Evolutionary conservation across 2,329 filamentous ascomycete species (phyloP).

Genomic region (Nectriaceae sp.): DNA sequence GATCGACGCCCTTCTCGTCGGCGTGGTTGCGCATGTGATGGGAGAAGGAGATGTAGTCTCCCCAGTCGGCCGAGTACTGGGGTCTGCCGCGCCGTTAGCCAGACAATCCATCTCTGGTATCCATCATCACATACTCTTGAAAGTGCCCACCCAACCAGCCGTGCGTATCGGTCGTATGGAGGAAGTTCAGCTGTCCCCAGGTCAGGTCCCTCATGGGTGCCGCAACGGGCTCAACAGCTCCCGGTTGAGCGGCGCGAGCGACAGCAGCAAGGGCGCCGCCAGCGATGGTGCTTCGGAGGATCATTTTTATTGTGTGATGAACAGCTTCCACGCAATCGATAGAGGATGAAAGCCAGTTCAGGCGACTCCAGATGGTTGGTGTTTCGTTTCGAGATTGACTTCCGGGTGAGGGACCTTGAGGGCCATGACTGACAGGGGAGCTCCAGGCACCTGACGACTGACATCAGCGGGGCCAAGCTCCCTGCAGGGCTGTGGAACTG

Average conservation of each 20-base stretch:
- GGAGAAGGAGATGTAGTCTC: constrained; percentile 94
- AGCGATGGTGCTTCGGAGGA: constrained; percentile 26
- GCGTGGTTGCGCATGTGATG: constrained; percentile 78
- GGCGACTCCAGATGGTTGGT: constrained; percentile 9
- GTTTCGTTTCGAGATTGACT: too few relatives aligned
- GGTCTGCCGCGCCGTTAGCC: constrained; percentile 52
- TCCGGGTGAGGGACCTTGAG: constrained; percentile 25
- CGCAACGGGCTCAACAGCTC: constrained; percentile 73
- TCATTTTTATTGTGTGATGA: constrained; percentile 20
- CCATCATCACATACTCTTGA: constrained; percentile 68
- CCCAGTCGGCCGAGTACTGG: constrained; percentile 95
- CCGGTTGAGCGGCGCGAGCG: constrained; percentile 67
- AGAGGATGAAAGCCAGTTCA: constrained; percentile 5
- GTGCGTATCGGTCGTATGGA: constrained; percentile 96
- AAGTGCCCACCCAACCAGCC: constrained; percentile 95
- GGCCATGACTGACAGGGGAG: background rate
- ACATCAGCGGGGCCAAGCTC: constrained; percentile 18
- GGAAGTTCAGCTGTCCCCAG: constrained; percentile 94
- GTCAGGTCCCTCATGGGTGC: constrained; percentile 81
- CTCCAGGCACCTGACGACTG: constrained; percentile 1
- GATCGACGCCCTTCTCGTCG: constrained; percentile 75
- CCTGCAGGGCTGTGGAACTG: constrained; percentile 4
- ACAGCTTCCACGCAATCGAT: constrained; percentile 2
- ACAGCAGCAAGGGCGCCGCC: constrained; percentile 36
- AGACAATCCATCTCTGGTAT: background rate